phyloP scores from a whole-genome alignment of 371 early-diverging fungal genomes.

The Syncephalastrum monosporum region DNA sequence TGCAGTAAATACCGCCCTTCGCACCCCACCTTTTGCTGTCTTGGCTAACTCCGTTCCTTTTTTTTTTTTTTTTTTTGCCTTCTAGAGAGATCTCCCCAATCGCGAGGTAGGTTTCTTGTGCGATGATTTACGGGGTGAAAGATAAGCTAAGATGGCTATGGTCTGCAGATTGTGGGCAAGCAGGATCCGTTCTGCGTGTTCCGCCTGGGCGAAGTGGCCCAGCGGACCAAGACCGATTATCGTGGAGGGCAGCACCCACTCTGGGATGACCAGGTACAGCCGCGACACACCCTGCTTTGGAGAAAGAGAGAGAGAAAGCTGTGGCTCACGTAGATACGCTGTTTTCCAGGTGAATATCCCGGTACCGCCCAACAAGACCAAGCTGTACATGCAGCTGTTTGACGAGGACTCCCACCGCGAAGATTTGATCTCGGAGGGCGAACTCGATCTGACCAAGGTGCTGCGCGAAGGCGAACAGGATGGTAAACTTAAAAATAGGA shows the following conservation, averaged over 20 bases:
- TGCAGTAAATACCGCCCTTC: constrained; percentile 30
- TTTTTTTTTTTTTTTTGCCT: no score
- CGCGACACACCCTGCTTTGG: background rate
- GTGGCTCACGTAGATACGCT: background rate
- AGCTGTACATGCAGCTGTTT: constrained; percentile 39
- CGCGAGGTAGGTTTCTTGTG: constrained; percentile 32
- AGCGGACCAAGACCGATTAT: constrained; percentile 42
- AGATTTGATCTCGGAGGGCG: constrained; percentile 65
- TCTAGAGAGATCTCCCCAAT: constrained; percentile 45
- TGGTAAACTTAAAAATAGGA: constrained; percentile 34
- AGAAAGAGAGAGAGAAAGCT: no score
- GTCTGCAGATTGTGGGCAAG: constrained; percentile 38
- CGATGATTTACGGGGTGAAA: background rate
- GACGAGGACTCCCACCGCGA: constrained; percentile 52
- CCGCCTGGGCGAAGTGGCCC: constrained; percentile 35
- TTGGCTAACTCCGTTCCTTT: constrained; percentile 7
- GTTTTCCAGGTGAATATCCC: constrained; percentile 37
- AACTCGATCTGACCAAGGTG: constrained; percentile 61
- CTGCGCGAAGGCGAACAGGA: constrained; percentile 66
- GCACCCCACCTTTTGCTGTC: background rate
- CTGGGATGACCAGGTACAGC: constrained; percentile 53
- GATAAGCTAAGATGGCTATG: background rate
- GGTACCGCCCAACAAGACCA: constrained; percentile 41
- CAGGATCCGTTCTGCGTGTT: constrained; percentile 51
- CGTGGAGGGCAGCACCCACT: constrained; percentile 51